Evolutionary conservation across 2,329 filamentous ascomycete genomes (phyloP), one percentile per base, ranked within the genome.

Genomic region (Tolypocladium paradoxum): DNA sequence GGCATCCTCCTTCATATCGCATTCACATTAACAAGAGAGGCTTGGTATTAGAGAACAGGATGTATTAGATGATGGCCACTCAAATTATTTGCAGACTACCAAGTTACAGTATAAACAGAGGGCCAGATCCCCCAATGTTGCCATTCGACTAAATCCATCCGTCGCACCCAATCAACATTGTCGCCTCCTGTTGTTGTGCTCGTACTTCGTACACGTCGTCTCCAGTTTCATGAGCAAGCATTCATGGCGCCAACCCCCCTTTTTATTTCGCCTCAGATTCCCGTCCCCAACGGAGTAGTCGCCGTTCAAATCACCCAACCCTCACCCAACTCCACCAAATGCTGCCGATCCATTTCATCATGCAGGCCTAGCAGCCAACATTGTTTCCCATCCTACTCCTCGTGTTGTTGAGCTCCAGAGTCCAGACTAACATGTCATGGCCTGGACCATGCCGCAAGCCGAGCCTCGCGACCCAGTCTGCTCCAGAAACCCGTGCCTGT

Each of bases 291-390:
- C 29, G 35, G 33, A 22, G 14, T 11, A 27, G n/a, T 40, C 35
- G 6, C 22, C 34, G 22, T 37, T 20, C 49, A 50, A 40, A 43
- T 50, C 36, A 33, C 18, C 36, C 37, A 40, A 40, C 48, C 36
- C 48, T 38, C 36, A 43, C 36, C 27, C 49, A 50, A 50, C 49
- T 50, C 49, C 49, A 50, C 36, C 36, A 33, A 50, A 50, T 50
- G 49, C 49, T 38, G 36, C 49, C 49, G 49, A 50, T 50, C 49
- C 49, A 43, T 50, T 33, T 38, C 27, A 12, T 43, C 49, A 50
- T 50, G 34, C 48, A 9, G 18, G 48, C 34, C 34, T 27, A 49
- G 12, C 47, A 35, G 47, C 47, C 47, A 24, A 22, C 33, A 20
- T 49, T 5, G 18, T 29, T n/a, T 27, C 3, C 27, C 27, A 20